phyloP scores from a whole-genome alignment of 1,284 basidiomycete genomes.

The Leccinum fallax region DNA sequence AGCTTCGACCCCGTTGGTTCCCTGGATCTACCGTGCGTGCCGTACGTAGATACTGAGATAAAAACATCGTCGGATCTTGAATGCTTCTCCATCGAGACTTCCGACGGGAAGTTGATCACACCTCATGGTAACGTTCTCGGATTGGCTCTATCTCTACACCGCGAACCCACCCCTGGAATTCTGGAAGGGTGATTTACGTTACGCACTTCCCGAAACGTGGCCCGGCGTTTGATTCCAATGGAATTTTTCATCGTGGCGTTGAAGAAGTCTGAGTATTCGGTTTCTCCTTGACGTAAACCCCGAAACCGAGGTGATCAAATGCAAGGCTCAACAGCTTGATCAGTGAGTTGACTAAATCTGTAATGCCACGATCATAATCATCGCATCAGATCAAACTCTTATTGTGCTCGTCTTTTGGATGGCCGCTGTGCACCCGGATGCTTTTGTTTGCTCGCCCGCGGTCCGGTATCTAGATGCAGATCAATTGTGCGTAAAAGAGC shows the following conservation, averaged over 20 bases:
- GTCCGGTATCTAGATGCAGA: slow-evolving; percentile 4
- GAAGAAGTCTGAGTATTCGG: background rate
- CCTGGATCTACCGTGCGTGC: slow-evolving; percentile 1
- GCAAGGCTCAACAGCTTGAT: background rate
- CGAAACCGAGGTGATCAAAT: background rate
- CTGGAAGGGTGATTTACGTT: slow-evolving; percentile 7
- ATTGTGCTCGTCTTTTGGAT: background rate
- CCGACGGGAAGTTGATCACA: slow-evolving; percentile 5
- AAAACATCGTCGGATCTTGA: background rate
- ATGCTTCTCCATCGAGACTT: background rate
- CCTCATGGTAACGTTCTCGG: background rate
- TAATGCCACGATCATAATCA: background rate
- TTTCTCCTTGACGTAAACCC: background rate
- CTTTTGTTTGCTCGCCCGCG: background rate
- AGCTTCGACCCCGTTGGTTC: background rate
- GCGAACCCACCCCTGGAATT: background rate
- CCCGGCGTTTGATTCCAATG: slow-evolving; percentile 15
- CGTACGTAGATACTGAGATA: background rate
- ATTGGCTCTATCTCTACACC: background rate
- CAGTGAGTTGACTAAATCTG: background rate
- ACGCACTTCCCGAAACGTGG: background rate
- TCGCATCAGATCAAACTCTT: background rate
- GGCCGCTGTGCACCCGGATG: background rate
- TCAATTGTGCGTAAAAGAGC: background rate
- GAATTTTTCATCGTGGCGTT: slow-evolving; percentile 6